Evolutionary conservation across 139 green algal species (phyloP).

Genomic region (Tetraselmis chui): DNA sequence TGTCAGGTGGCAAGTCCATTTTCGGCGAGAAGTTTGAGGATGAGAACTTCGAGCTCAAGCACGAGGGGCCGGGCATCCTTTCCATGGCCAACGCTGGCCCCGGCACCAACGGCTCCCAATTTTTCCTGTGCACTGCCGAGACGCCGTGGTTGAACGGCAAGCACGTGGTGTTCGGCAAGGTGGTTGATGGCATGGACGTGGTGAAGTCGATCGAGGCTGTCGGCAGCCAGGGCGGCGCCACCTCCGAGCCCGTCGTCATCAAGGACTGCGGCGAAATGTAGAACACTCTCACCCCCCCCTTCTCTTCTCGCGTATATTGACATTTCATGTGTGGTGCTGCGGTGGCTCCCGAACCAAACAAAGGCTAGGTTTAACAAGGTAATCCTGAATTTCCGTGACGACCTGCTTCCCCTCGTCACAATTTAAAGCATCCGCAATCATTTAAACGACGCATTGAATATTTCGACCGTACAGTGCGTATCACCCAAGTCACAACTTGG

Average conservation of each 20-base stretch:
- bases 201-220: constrained; percentile 55
- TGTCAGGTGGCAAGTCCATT: constrained; percentile 78
- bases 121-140: constrained; percentile 69
- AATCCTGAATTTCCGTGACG: too few species aligned
- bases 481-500: too few species aligned
- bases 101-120: constrained; percentile 66
- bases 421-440: too few species aligned
- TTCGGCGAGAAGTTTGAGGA: constrained; percentile 74
- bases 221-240: constrained; percentile 34
- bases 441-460: too few species aligned
- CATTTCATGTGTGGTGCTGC: too few species aligned
- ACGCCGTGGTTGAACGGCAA: constrained; percentile 74
- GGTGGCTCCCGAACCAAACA: too few species aligned
- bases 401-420: too few species aligned
- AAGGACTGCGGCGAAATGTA: constrained; percentile 65
- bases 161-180: constrained; percentile 61
- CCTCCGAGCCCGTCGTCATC: constrained; percentile 50
- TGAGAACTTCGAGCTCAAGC: constrained; percentile 80
- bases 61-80: constrained; percentile 61
- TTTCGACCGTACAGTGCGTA: too few species aligned
- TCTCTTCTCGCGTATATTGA: too few species aligned
- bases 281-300: background rate
- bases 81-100: constrained; percentile 59
- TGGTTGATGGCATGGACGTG: constrained; percentile 73
- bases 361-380: too few species aligned